Evolutionary conservation across 1,139 yeast species (phyloP).

Genomic region (Eremothecium cymbalariae): DNA sequence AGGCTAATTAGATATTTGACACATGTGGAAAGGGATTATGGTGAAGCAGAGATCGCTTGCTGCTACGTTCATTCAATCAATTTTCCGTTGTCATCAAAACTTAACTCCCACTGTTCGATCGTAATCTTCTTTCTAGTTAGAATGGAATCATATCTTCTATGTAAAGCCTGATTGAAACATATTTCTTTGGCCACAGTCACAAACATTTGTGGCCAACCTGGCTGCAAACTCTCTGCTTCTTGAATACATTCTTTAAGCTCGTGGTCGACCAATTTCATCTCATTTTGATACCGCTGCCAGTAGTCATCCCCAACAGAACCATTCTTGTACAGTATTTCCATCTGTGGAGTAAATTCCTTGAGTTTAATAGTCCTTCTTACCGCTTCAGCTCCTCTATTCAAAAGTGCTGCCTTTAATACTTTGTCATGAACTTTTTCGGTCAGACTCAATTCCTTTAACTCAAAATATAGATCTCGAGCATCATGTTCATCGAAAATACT

Average conservation of each 20-base stretch:
- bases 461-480: slow-evolving; percentile 55
- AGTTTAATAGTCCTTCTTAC: slow-evolving; percentile 84
- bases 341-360: slow-evolving; percentile 45
- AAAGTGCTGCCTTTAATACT: slow-evolving; percentile 75
- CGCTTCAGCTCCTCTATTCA: slow-evolving; percentile 87
- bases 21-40: no score
- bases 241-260: slow-evolving; percentile 72
- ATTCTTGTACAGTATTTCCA: slow-evolving; percentile 66
- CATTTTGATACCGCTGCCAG: slow-evolving; percentile 70
- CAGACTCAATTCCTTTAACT: slow-evolving; percentile 45
- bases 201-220: slow-evolving; percentile 73
- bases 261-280: slow-evolving; percentile 62
- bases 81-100: slow-evolving; percentile 31
- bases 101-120: slow-evolving; percentile 43
- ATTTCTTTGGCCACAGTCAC: slow-evolving; percentile 82
- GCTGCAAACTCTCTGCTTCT: slow-evolving; percentile 66
- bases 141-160: slow-evolving; percentile 68
- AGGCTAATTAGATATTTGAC: no score
- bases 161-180: slow-evolving; percentile 82
- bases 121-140: slow-evolving; percentile 45
- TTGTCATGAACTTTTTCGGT: slow-evolving; percentile 65
- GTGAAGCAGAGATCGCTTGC: no score
- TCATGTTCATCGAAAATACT: slow-evolving; percentile 68
- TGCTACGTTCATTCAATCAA: slow-evolving; percentile 12
- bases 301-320: slow-evolving; percentile 90